Conservation (phyloP, 495 filamentous ascomycete species). For the Aspergillus bridgeri region DNA sequence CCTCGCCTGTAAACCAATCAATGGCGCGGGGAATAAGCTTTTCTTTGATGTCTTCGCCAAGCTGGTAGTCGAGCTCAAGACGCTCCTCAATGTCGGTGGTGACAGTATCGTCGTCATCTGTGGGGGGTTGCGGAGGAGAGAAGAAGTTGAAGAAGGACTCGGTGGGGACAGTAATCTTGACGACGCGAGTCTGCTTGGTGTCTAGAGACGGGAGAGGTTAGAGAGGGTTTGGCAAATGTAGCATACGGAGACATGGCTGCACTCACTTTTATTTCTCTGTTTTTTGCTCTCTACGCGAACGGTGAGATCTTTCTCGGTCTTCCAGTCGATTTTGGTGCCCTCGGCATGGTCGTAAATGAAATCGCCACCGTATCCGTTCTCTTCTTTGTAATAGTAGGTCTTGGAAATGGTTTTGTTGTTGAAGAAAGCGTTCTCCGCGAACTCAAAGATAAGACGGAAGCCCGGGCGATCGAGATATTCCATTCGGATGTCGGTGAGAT, state of each 20-base stretch:
- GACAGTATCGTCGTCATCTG: slow-evolving; percentile 70
- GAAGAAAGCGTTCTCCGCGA: slow-evolving; percentile 92
- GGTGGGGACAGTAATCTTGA: slow-evolving; percentile 97
- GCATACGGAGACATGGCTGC: too few species aligned
- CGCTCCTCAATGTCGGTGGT: slow-evolving; percentile 94
- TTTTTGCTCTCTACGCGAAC: slow-evolving; percentile 97
- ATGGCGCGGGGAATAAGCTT: slow-evolving; percentile 98
- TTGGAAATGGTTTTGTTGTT: slow-evolving; percentile 95
- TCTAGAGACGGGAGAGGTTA: slow-evolving; percentile 52
- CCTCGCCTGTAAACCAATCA: slow-evolving; percentile 99
- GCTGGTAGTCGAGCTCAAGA: slow-evolving; percentile 96
- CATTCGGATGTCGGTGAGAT: slow-evolving; percentile 94
- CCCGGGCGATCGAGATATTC: slow-evolving; percentile 98
- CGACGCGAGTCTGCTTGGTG: slow-evolving; percentile 97
- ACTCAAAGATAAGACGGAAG: slow-evolving; percentile 97
- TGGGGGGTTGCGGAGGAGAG: slow-evolving; percentile 84
- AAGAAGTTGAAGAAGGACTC: slow-evolving; percentile 99
- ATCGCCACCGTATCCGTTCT: slow-evolving; percentile 96
- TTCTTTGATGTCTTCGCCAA: slow-evolving; percentile 99
- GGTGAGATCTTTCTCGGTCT: slow-evolving; percentile 85
- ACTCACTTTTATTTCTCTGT: slow-evolving; percentile 97
- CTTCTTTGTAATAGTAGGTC: slow-evolving; percentile 99
- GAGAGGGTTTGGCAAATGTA: too few species aligned
- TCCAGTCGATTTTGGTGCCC: slow-evolving; percentile 98
- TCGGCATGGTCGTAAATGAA: slow-evolving; percentile 99